These are phyloP conservation scores for Wallacemonas sp. DNA, from an alignment of 208 protist species.

Conservation along the genomic window DNA sequence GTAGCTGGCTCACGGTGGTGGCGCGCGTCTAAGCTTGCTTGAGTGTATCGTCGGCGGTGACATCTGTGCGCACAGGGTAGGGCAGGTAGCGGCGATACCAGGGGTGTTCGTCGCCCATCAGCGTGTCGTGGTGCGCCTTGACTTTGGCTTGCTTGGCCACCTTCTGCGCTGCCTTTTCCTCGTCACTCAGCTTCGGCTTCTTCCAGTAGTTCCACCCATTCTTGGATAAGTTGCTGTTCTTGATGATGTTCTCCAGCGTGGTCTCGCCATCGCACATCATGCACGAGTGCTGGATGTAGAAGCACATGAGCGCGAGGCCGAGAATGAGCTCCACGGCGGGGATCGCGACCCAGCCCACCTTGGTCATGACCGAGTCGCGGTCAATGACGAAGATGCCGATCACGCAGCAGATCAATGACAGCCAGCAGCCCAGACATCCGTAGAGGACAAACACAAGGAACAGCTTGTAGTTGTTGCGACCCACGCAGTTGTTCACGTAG, in stretches of 20 bases:
- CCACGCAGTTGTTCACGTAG: constrained; percentile 92
- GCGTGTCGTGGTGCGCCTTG: constrained; percentile 22
- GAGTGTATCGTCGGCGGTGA: constrained; percentile 31
- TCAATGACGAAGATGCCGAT: constrained; percentile 52
- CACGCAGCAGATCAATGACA: constrained; percentile 31
- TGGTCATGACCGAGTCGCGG: constrained; percentile 3
- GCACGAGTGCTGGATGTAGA: constrained; percentile 37
- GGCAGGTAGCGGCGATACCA: constrained; percentile 45
- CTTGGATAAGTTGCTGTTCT: not conserved
- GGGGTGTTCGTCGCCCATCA: constrained; percentile 40
- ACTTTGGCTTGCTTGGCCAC: constrained; percentile 21
- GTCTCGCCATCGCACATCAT: constrained; percentile 40
- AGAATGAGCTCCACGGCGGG: constrained; percentile 32
- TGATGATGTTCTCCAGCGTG: constrained; percentile 50
- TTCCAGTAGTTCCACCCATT: constrained; percentile 1
- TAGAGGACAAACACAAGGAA: constrained; percentile 84
- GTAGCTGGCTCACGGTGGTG: not conserved
- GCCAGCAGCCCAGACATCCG: constrained; percentile 24
- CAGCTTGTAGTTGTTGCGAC: constrained; percentile 84
- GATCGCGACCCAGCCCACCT: constrained; percentile 35
- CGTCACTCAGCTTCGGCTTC: not conserved
- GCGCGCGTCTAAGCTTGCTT: not conserved
- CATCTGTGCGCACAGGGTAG: constrained; percentile 39
- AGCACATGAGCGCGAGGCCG: constrained; percentile 24
- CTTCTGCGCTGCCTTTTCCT: constrained; percentile 21